Conservation (phyloP, 768 basidiomycete genomes). For the Trametes cingulata region DNA sequence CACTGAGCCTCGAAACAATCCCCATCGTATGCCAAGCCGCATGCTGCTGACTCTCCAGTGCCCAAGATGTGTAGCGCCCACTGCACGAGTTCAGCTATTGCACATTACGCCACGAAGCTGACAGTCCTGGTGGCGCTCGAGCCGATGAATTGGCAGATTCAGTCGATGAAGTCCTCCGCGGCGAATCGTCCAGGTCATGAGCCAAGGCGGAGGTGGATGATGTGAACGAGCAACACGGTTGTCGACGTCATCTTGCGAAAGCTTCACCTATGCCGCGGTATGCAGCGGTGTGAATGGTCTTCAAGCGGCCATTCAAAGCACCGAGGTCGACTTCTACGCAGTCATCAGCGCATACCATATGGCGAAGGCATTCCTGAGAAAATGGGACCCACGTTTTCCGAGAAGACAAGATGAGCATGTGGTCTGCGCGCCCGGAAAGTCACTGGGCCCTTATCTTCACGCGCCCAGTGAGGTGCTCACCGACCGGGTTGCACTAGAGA, state of each 20-base stretch:
- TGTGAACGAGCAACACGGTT: not conserved
- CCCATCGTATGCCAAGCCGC: no score
- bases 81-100: no score
- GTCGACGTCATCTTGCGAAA: slow-evolving; percentile 20
- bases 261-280: not conserved
- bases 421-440: slow-evolving; percentile 11
- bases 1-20: no score
- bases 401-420: slow-evolving; percentile 20
- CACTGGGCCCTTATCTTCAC: slow-evolving; percentile 15
- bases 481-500: not conserved
- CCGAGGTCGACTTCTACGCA: not conserved
- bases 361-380: slow-evolving; percentile 21
- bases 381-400: slow-evolving; percentile 13
- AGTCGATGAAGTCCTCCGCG: not conserved
- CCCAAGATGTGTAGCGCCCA: no score
- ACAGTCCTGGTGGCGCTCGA: not conserved
- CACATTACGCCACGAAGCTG: not conserved
- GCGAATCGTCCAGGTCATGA: not conserved
- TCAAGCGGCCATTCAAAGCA: not conserved
- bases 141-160: not conserved
- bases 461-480: not conserved
- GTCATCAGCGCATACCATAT: slow-evolving; percentile 15
- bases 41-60: no score
- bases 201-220: not conserved
- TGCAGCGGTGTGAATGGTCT: slow-evolving; percentile 9